Evolutionary conservation across 257 asterid genomes (phyloP).

Genomic region (Coffea eugenioides): DNA sequence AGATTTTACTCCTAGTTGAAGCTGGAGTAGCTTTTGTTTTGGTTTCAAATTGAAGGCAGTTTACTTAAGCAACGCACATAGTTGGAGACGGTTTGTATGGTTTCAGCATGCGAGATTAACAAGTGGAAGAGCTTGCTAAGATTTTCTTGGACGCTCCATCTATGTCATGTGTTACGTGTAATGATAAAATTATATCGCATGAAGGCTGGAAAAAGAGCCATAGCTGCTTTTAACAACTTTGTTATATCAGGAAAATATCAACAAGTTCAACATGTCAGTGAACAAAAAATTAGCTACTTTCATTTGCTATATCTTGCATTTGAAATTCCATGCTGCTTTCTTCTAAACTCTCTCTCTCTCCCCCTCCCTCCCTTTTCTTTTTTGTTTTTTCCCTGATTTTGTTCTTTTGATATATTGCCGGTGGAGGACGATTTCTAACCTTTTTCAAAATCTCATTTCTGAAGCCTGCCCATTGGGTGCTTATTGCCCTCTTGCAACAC

Average conservation of each 20-base stretch:
- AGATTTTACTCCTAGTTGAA: neutral
- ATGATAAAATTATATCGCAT: too few relatives aligned
- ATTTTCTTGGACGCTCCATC: neutral
- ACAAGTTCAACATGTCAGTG: neutral
- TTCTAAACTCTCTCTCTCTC: neutral
- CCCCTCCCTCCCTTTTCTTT: too few relatives aligned
- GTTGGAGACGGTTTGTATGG: neutral
- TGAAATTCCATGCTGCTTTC: neutral
- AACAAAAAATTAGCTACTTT: neutral
- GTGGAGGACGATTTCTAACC: slow-evolving; percentile 21
- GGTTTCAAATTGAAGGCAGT: neutral
- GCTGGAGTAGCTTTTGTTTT: neutral
- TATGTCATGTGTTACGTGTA: neutral
- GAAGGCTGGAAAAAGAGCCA: neutral
- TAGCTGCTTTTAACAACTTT: neutral
- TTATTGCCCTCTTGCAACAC: slow-evolving; percentile 72
- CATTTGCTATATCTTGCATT: neutral
- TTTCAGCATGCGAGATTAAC: neutral
- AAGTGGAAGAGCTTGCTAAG: neutral
- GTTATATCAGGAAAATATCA: neutral
- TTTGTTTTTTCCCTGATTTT: neutral
- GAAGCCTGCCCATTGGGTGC: slow-evolving; percentile 97
- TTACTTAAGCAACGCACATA: neutral
- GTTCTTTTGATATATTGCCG: slow-evolving; percentile 5
- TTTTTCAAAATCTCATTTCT: slow-evolving; percentile 11